Conservation (phyloP, 352 stramenopile genomes). For the Aphanomyces euteiches region DNA sequence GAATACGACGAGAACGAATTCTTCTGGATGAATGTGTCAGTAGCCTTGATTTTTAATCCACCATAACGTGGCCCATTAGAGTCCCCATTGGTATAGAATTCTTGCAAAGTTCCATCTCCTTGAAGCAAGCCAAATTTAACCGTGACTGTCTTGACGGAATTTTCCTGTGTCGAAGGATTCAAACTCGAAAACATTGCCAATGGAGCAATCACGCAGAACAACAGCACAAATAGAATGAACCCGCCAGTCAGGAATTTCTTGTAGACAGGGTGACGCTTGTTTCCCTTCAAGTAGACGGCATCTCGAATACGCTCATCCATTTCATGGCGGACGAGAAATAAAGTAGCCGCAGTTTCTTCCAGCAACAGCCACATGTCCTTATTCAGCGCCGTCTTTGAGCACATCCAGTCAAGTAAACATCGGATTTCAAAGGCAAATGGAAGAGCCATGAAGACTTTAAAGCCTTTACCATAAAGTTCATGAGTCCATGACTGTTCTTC, state of each 20-base stretch:
- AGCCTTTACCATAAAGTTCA: constrained; percentile 52
- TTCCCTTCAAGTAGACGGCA: constrained; percentile 70
- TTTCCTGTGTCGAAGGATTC: constrained; percentile 72
- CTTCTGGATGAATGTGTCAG: constrained; percentile 67
- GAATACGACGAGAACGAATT: constrained; percentile 81
- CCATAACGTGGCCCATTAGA: constrained; percentile 65
- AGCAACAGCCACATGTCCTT: constrained; percentile 80
- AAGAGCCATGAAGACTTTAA: constrained; percentile 66
- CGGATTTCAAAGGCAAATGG: constrained; percentile 88
- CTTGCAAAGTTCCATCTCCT: constrained; percentile 63
- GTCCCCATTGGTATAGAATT: constrained; percentile 71
- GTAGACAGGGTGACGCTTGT: constrained; percentile 60
- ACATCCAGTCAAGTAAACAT: constrained; percentile 78
- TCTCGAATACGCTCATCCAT: constrained; percentile 68
- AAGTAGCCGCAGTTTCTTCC: constrained; percentile 73
- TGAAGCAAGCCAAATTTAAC: constrained; percentile 74
- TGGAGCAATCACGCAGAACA: constrained; percentile 71
- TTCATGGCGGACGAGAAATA: constrained; percentile 73
- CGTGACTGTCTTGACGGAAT: constrained; percentile 56
- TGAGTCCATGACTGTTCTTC: constrained; percentile 27
- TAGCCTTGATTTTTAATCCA: constrained; percentile 49
- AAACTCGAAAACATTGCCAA: constrained; percentile 82
- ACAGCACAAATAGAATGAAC: constrained; percentile 72
- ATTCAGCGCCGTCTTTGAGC: constrained; percentile 76
- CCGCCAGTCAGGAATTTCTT: constrained; percentile 65